Base-by-base conservation (phyloP, 2,329 filamentous ascomycete genomes). In the Phaeophleospora eucalypticola region DNA sequence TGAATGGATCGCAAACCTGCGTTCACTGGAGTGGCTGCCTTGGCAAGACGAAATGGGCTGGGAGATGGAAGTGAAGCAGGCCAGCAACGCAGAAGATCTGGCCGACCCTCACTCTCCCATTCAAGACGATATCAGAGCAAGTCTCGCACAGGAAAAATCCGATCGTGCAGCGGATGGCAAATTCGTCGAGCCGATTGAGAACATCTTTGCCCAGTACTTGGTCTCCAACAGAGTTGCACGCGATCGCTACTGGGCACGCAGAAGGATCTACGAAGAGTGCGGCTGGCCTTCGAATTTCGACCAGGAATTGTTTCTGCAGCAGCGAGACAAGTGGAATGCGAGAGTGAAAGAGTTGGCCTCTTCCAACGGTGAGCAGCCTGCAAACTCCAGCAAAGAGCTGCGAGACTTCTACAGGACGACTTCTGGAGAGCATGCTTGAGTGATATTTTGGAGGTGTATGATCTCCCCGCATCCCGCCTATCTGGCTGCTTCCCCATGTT, bases 1-100 rank as follows among this genome's bases (percentile, higher is more conserved):
- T 7, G 34, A 36, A 18, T 48, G 45, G 45, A 24, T 19, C 3
- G 18, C 20, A n/a, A 48, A 36, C 20, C n/a, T 48, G 16, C 41
- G 41, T 2, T 33, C 24, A 19, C 40, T 34, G 2, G 15, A 48
- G 17, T 48, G 46, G 46, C 36, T 36, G 16, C 27, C 46, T n/a
- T 37, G 41, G 19, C 32, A 33, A 18, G 32, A 40, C 29, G 19
- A 39, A 6, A 29, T n/a, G 7, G 46, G 46, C 9, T 48, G 46
- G 46, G 33, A 44, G 7, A 40, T 48, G 6, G 40, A 42, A 17
- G 24, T 19, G 15, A 33, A 34, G 15, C 21, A 19, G n/a, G 17
- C 18, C 7, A 3, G n/a, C 27, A 9, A 4, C 17, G 27, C 29
- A 12, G 18, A 42, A 16, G 29, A 20, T 10, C 39, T 41, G n/a